Base-by-base conservation (phyloP, 1,284 basidiomycete species). In the Malassezia equina region DNA sequence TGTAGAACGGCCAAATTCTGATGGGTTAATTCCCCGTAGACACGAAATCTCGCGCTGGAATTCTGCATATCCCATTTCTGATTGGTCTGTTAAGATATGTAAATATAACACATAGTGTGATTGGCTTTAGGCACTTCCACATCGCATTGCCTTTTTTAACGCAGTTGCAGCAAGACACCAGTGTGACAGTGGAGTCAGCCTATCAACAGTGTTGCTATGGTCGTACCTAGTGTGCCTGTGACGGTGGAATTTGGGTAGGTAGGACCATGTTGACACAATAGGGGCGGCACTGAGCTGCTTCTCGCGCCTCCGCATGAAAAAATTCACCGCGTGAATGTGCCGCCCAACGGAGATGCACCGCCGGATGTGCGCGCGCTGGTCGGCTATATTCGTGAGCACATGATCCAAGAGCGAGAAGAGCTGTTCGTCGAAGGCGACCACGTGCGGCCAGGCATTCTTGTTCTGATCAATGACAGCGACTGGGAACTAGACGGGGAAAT, bases 401-500 rank as follows among this genome's bases (percentile, higher is more conserved):
- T 91, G 51, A 79, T 96, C 64, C 84, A 81, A 61, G 90, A 93
- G 71, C 79, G 93, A 15, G 83, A 82, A 36, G 90, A 94, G 71
- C 79, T 98, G 56, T 96, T 98, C 71, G 81, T 87, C 47, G 90
- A 95, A 60, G 84, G 84, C 6, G 83, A 82, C 27, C 88, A 84
- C 33, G 86, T 95, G 15, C 89, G 93, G 12, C 93, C 93, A 0
- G 93, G 93, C 0, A 94, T 98, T 40, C 80, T 98, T 4, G 91
- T 96, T 0, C 79, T 98, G 27, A 84, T 98, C 61, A 98, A 96
- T 73, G 88, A 95, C 66, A 87, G 88, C 1, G 93, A 98, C 70
- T 98, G 93, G 93, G 93, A 96, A 73, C 80, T 98, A 9, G 91
- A 96, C 73, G 90, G 90, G 29, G 93, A 96, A 76, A 84, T 88